These are phyloP conservation scores for Coniferiporia sulphurascens DNA, from an alignment of 1,284 basidiomycete genomes.

Conservation along the genomic window DNA sequence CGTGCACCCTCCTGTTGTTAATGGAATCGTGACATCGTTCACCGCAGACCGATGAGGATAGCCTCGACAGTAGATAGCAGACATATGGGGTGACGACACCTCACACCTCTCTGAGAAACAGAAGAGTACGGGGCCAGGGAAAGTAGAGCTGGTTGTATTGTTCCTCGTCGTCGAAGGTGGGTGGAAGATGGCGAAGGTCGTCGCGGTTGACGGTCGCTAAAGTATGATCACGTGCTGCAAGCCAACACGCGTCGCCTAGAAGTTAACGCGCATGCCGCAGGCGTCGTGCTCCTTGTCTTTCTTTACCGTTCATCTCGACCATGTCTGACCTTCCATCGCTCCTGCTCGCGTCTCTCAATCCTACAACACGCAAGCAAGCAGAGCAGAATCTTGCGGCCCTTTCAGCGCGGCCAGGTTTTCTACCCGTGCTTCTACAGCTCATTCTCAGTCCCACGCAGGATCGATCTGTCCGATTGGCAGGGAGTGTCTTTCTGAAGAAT, in stretches of 20 bases:
- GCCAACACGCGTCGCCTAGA: not conserved
- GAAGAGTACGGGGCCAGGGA: no score
- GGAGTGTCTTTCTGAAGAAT: conserved; percentile 87
- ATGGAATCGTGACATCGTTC: no score
- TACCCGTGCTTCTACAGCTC: conserved; percentile 65
- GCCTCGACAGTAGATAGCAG: no score
- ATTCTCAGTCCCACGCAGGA: conserved; percentile 66
- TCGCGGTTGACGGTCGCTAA: not conserved
- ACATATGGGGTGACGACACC: no score
- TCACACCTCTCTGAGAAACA: no score
- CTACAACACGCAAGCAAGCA: conserved; percentile 70
- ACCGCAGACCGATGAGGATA: no score
- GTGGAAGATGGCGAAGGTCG: not conserved
- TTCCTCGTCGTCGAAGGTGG: no score
- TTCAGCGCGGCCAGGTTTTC: conserved; percentile 75
- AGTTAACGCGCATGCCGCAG: not conserved
- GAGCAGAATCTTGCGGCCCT: conserved; percentile 69
- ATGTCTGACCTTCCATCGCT: conserved; percentile 60
- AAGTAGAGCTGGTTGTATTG: no score
- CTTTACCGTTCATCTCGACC: not conserved
- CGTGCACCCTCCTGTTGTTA: no score
- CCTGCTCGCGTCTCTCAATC: conserved; percentile 70
- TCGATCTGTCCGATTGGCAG: conserved; percentile 72
- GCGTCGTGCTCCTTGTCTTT: not conserved
- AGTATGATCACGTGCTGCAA: not conserved